Conservation (phyloP, 2,329 filamentous ascomycete species). For the Fusarium neocosmosporiellum region DNA sequence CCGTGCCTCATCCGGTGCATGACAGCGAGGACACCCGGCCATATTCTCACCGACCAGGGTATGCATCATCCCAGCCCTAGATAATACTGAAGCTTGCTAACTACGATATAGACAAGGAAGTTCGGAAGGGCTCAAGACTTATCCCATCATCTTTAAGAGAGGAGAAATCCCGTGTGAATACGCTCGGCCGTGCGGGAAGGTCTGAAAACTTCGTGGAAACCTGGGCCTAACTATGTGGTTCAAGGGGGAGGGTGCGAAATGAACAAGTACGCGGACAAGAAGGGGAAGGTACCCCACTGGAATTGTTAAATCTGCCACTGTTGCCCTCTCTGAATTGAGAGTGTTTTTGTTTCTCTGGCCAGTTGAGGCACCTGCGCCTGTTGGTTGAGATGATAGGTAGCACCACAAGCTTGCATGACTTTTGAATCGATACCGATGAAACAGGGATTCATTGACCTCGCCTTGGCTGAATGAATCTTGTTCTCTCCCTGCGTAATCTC, state of each 20-base stretch:
- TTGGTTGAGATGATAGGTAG: neutral
- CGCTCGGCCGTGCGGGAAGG: neutral
- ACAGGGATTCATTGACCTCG: neutral
- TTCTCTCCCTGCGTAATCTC: neutral
- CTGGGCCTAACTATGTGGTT: neutral
- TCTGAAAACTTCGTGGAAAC: neutral
- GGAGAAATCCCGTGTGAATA: neutral
- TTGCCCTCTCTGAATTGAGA: neutral
- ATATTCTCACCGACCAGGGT: neutral
- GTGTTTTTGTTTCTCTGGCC: neutral
- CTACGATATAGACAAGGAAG: neutral
- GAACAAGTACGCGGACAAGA: neutral
- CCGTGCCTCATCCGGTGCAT: neutral
- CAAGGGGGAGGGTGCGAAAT: neutral
- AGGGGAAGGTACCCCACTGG: neutral
- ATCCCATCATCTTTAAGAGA: neutral
- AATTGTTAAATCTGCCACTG: neutral
- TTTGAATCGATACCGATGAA: neutral
- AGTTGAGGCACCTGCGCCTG: neutral
- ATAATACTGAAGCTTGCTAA: neutral
- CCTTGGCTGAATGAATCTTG: neutral
- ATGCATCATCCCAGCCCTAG: neutral
- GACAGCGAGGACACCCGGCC: neutral
- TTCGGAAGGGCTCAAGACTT: neutral
- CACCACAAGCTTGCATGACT: neutral